Conservation (phyloP, 208 protist species). For the Naegleria lovaniensis region DNA sequence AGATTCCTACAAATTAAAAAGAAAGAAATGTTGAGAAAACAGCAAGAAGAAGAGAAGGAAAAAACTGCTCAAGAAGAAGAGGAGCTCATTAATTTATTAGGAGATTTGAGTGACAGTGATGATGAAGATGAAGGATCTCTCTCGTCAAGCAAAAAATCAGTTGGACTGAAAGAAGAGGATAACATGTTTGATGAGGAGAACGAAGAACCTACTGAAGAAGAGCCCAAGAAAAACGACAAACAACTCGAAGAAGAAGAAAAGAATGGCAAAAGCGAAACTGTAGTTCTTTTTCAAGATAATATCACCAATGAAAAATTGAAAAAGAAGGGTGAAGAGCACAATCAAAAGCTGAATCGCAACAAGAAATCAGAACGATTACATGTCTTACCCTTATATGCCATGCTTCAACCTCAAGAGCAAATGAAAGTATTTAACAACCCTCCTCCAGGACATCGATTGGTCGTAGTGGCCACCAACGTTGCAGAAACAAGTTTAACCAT, state of each 20-base stretch:
- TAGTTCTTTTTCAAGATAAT: slow-evolving; percentile 20
- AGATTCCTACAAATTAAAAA: background rate
- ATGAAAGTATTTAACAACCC: slow-evolving; percentile 80
- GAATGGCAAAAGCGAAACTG: slow-evolving; percentile 32
- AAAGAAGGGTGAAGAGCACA: background rate
- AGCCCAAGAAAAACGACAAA: background rate
- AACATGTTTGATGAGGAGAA: slow-evolving; percentile 35
- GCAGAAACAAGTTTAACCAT: slow-evolving; percentile 99
- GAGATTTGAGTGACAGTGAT: slow-evolving; percentile 25
- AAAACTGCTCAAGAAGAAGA: slow-evolving; percentile 25
- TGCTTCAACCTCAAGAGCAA: slow-evolving; percentile 84
- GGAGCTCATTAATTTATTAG: background rate
- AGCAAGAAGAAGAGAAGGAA: slow-evolving; percentile 26
- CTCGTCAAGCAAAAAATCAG: slow-evolving; percentile 28
- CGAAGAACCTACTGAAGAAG: background rate
- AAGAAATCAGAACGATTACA: slow-evolving; percentile 71
- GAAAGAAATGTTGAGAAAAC: background rate
- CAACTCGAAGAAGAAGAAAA: slow-evolving; percentile 33
- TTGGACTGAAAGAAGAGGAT: slow-evolving; percentile 29
- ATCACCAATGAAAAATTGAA: background rate
- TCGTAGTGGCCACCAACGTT: slow-evolving; percentile 98
- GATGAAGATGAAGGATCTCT: slow-evolving; percentile 27
- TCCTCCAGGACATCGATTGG: slow-evolving; percentile 75
- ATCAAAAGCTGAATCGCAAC: background rate
- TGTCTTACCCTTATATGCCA: slow-evolving; percentile 96